Evolutionary conservation across 306 rosid genomes (phyloP).

Genomic region (Canavalia ensiformis): DNA sequence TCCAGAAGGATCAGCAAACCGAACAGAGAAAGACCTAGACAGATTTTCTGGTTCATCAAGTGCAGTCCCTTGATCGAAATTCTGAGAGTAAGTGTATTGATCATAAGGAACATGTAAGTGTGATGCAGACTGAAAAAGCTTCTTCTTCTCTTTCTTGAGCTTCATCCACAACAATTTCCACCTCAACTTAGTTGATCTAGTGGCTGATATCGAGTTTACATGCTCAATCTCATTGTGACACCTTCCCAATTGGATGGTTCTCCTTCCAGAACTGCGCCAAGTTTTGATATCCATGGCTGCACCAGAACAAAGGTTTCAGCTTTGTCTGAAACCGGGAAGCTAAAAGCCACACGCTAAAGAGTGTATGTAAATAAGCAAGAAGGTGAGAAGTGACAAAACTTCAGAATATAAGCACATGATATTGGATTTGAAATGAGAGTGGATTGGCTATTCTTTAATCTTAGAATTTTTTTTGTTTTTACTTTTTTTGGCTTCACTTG

Average conservation of each 20-base stretch:
- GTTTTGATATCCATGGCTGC: conserved; percentile 53
- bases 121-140: conserved; percentile 43
- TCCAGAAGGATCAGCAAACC: conserved; percentile 61
- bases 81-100: conserved; percentile 66
- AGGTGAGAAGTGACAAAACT: conserved; percentile 5
- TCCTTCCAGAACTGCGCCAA: conserved; percentile 47
- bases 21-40: conserved; percentile 63
- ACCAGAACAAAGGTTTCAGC: background rate
- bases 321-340: background rate
- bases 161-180: conserved; percentile 52
- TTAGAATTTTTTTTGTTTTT: background rate
- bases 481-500: conserved; percentile 6
- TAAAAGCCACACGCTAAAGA: conserved; percentile 15
- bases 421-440: background rate
- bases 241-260: conserved; percentile 54
- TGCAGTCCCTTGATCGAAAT: conserved; percentile 62
- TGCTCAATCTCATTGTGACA: conserved; percentile 6
- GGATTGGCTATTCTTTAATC: background rate
- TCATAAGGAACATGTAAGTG: conserved; percentile 53
- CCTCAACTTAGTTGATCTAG: conserved; percentile 36
- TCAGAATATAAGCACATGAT: conserved; percentile 7
- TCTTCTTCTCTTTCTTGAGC: conserved; percentile 59
- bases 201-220: background rate
- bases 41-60: conserved; percentile 56
- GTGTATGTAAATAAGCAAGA: conserved; percentile 2